Evolutionary conservation across 768 basidiomycete genomes (phyloP), one percentile per base, ranked within the genome.

Genomic region (Rossbeevera mucosa): DNA sequence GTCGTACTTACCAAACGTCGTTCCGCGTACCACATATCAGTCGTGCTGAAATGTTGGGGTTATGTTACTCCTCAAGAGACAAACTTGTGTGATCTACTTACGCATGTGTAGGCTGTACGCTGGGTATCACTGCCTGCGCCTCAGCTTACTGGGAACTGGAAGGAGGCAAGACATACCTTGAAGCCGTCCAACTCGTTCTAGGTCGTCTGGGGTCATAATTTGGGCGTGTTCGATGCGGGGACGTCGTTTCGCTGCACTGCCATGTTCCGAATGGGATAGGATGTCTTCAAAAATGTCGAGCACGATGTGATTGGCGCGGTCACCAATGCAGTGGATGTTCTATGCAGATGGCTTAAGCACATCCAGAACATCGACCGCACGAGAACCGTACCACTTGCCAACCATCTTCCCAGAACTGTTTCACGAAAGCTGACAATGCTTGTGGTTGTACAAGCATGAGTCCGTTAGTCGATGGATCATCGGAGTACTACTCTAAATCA

Each of bases 171-270:
- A 65, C 81, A 31, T 53, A 87, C 93, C 82, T 60, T 91, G 91
- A 11, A 96, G 76, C 46, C 69, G 74, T 28, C 84, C 87, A 20
- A 84, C 76, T 8, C 91, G 76, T 50, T 77, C 65, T 14, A 98
- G 60, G 66, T 97, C 95, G 1, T 77, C 72, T 6, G 64, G 68
- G 3, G 80, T 79, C 72, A 98, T 75, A 44, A 96, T 92, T 66
- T 98, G 95, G 0, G 93, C 88, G 68, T 98, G 95, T 64, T 98
- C 95, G 8, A 96, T 83, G 38, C 95, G 77, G 1, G 91, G 86
- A 11, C 94, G 76, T 66, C 82, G 79, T 47, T 72, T 67, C 57
- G 38, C 70, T 57, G 29, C 64, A 60, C 48, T 59, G 8, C 51
- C 60, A 14, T 44, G 65, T 63, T 50, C 48, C 11, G 61, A 47